Evolutionary conservation across 495 filamentous ascomycete species (phyloP).

Genomic region (Lepidopterella palustris): DNA sequence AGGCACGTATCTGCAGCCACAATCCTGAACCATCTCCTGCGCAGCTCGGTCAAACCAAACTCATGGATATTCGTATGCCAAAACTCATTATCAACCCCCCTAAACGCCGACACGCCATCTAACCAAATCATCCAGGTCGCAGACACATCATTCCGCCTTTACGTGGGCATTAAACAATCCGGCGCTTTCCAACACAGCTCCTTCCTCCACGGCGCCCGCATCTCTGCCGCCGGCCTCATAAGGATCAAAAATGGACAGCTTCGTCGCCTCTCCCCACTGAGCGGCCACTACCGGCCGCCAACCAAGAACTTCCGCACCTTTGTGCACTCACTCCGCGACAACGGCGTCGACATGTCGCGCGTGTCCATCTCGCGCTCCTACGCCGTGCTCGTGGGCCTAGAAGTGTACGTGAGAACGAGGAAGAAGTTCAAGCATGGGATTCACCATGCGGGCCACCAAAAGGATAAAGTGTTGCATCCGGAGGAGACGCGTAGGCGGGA

Average conservation of each 20-base stretch:
- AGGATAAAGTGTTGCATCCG: conserved; percentile 39
- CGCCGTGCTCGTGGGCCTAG: conserved; percentile 72
- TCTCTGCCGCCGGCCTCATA: conserved; percentile 77
- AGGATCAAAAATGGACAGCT: conserved; percentile 76
- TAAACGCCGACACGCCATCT: too few species aligned
- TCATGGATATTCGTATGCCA: conserved; percentile 80
- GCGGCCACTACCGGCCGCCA: conserved; percentile 84
- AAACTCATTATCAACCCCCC: too few species aligned
- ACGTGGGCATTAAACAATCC: conserved; percentile 83
- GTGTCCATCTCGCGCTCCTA: conserved; percentile 76
- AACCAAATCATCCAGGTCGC: conserved; percentile 40
- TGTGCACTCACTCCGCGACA: conserved; percentile 60
- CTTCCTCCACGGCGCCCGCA: conserved; percentile 75
- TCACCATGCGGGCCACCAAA: conserved; percentile 23
- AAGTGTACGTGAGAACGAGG: conserved; percentile 62
- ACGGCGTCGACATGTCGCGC: conserved; percentile 70
- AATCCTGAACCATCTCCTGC: conserved; percentile 64
- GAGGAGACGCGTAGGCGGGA: conserved; percentile 39
- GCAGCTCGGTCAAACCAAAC: conserved; percentile 64
- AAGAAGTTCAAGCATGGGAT: conserved; percentile 48
- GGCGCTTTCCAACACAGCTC: conserved; percentile 87
- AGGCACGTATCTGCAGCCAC: conserved; percentile 60
- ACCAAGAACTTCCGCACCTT: conserved; percentile 73
- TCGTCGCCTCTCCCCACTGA: conserved; percentile 50
- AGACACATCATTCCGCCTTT: conserved; percentile 79